These are phyloP conservation scores for Coemansia sp. DNA, from an alignment of 192 early-diverging fungal species.

Conservation along the genomic window DNA sequence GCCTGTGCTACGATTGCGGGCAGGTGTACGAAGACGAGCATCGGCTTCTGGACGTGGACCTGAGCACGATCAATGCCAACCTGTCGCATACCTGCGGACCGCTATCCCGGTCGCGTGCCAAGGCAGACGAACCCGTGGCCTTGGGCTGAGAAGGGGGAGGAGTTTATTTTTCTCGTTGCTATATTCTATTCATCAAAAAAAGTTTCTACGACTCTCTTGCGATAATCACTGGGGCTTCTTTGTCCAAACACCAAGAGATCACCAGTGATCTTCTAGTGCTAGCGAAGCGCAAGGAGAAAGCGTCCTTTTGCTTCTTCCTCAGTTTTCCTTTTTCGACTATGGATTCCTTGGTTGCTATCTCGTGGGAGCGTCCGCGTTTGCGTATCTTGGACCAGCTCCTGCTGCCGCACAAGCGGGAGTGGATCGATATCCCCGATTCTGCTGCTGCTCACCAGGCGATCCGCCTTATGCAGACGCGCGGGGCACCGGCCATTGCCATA, in stretches of 20 bases:
- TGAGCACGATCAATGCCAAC: slow-evolving; percentile 19
- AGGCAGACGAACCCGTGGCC: too few species aligned
- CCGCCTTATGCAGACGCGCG: slow-evolving; percentile 86
- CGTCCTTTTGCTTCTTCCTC: too few species aligned
- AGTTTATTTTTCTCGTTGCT: too few species aligned
- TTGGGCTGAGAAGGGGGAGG: too few species aligned
- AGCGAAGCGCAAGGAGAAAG: too few species aligned
- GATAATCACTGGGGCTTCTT: too few species aligned
- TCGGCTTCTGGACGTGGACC: slow-evolving; percentile 14
- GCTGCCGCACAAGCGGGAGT: slow-evolving; percentile 78
- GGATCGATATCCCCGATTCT: slow-evolving; percentile 58
- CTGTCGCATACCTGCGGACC: slow-evolving; percentile 20
- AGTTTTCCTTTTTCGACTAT: background rate
- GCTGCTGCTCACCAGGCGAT: slow-evolving; percentile 81
- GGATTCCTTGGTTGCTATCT: slow-evolving; percentile 14
- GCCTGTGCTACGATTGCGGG: slow-evolving; percentile 39
- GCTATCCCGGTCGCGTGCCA: too few species aligned
- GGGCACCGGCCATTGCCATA: slow-evolving; percentile 96
- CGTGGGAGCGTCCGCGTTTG: slow-evolving; percentile 49
- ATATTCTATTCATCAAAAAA: too few species aligned
- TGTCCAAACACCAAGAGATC: too few species aligned
- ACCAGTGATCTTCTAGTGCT: too few species aligned
- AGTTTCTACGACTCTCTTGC: too few species aligned
- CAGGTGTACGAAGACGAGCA: slow-evolving; percentile 8
- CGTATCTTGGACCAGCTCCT: slow-evolving; percentile 87